These are phyloP conservation scores for Polyplosphaeria fusca DNA, from an alignment of 495 filamentous ascomycete species.

Conservation along the genomic window DNA sequence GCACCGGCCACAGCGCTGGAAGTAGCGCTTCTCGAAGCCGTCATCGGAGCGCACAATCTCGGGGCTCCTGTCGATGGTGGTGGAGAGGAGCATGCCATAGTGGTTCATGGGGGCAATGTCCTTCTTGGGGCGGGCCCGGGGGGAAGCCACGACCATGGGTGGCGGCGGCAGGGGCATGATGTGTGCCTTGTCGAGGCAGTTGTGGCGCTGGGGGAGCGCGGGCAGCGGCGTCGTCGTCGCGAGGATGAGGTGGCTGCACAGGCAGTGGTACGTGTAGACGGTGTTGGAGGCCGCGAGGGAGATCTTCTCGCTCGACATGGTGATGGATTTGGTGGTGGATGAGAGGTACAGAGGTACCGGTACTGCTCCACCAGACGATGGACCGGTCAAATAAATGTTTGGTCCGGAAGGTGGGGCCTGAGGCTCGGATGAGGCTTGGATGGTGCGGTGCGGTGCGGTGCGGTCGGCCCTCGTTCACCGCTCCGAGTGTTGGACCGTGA, in stretches of 20 bases:
- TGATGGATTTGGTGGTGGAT: neutral
- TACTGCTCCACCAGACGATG: neutral
- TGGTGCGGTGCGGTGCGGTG: no score
- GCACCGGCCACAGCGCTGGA: slow-evolving; percentile 63
- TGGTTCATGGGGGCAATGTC: slow-evolving; percentile 33
- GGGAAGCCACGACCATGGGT: neutral
- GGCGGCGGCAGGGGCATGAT: slow-evolving; percentile 38
- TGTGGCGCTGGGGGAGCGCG: slow-evolving; percentile 53
- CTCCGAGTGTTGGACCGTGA: no score
- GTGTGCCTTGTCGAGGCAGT: slow-evolving; percentile 44
- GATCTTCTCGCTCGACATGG: slow-evolving; percentile 4
- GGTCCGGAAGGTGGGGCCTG: no score
- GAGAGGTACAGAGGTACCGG: neutral
- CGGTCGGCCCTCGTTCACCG: no score
- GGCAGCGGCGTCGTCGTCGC: slow-evolving; percentile 58
- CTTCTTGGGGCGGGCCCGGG: neutral
- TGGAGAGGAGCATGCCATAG: slow-evolving; percentile 52
- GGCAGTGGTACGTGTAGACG: slow-evolving; percentile 69
- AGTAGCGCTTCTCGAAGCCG: slow-evolving; percentile 68
- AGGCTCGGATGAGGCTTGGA: no score
- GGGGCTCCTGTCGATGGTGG: slow-evolving; percentile 48
- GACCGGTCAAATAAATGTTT: no score
- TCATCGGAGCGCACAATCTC: slow-evolving; percentile 60
- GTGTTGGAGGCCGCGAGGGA: slow-evolving; percentile 30
- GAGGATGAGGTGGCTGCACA: slow-evolving; percentile 69